Evolutionary conservation across 371 early-diverging fungal species (phyloP), one percentile per base, ranked within the genome.

Genomic region (Rhizopus microsporus): DNA sequence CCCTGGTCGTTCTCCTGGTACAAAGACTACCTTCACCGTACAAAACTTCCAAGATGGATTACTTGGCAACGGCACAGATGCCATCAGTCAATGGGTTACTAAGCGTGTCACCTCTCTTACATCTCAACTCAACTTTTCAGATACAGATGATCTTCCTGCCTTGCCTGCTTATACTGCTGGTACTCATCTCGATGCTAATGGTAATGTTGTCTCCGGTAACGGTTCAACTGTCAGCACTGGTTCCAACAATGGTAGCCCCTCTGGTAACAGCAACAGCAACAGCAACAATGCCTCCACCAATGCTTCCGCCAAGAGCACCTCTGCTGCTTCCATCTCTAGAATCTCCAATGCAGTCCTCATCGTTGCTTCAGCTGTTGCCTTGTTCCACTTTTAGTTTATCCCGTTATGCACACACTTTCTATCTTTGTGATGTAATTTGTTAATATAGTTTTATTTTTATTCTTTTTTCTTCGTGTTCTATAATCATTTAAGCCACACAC

Each of bases 1-100:
- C 12, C 59, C 66, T 4, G 68, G 71, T 33, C 52, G 61, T 40
- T 80, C 81, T 16, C 75, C 81, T 12, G 84, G 84, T 38, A 67
- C 63, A 16, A 54, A 65, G 31, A 57, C 55, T 39, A 59, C 58
- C 32, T 81, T 63, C 47, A 81, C 81, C 7, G 55, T 72, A 5
- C 57, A 63, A 0, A 73, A 80, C 50, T 77, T 82, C 50, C 56
- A 74, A 50, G 58, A 60, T 52, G 73, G 75, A 62, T 38, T 78
- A 53, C 53, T 62, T 51, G 70, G 65, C n/a, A 65, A 68, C 31
- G 62, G 57, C 16, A 51, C 51, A 5, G 44, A 53, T 7, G 68
- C 73, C 8, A 64, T 78, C n/a, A 50, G 40, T n/a, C 61, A 62
- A 53, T 79, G 72, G 73, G 62, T 78, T 29, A 12, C 59, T 3